A percentile compares a stretch with the other conserved stretches of the same genome.
Conservation (phyloP, 352 stramenopile genomes). For the Stephanocyclus meneghinianus region DNA sequence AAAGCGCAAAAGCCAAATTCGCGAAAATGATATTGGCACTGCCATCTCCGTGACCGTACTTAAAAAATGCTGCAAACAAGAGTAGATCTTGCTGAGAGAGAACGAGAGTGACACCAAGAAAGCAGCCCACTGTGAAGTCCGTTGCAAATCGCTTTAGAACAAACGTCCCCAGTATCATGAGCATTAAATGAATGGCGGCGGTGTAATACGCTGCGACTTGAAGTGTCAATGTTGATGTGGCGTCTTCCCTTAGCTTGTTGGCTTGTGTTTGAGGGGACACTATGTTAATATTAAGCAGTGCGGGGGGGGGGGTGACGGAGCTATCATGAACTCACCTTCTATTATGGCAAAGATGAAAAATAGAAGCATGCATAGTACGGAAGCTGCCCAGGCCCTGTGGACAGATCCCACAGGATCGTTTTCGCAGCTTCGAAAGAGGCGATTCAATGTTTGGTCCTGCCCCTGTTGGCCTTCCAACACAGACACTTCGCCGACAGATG, state of each 20-base stretch:
- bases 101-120: slow-evolving; percentile 68
- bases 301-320: slow-evolving; percentile 1
- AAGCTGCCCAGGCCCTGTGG: slow-evolving; percentile 75
- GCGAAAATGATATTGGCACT: slow-evolving; percentile 69
- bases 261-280: slow-evolving; percentile 29
- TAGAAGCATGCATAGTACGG: slow-evolving; percentile 68
- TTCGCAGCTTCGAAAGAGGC: slow-evolving; percentile 46
- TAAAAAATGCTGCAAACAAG: slow-evolving; percentile 66
- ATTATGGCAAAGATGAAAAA: slow-evolving; percentile 71
- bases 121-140: slow-evolving; percentile 74
- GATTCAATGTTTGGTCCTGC: background rate
- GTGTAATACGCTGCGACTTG: slow-evolving; percentile 67
- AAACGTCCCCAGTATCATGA: slow-evolving; percentile 76
- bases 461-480: background rate
- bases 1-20: slow-evolving; percentile 62
- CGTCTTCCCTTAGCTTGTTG: slow-evolving; percentile 56
- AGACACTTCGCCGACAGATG: slow-evolving; percentile 5
- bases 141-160: slow-evolving; percentile 79
- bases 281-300: background rate
- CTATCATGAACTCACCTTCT: slow-evolving; percentile 61
- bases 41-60: slow-evolving; percentile 60
- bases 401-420: slow-evolving; percentile 68
- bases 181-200: slow-evolving; percentile 62
- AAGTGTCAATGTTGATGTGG: slow-evolving; percentile 54
- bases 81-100: slow-evolving; percentile 79